Percentiles rank a stretch among this genome's conserved stretches.
Evolutionary conservation across 768 basidiomycete species (phyloP).

Genomic region (Hortiboletus campestris): DNA sequence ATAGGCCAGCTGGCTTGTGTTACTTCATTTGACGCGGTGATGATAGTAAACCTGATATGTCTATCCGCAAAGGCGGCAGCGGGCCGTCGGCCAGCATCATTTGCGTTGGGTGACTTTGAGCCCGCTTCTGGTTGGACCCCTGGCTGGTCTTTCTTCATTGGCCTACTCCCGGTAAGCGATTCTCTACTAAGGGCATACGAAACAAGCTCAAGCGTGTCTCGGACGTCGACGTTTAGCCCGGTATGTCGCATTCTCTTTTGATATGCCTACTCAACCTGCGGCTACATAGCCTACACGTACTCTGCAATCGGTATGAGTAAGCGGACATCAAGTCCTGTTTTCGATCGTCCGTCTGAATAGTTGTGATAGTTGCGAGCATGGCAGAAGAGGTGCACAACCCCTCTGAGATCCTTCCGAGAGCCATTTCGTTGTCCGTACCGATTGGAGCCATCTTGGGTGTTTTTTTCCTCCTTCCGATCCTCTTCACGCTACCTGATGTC

Average conservation of each 20-base stretch:
- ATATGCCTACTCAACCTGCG: not conserved
- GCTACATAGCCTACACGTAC: conserved; percentile 50
- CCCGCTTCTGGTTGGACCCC: conserved; percentile 66
- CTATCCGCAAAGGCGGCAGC: conserved; percentile 56
- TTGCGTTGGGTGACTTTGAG: conserved; percentile 58
- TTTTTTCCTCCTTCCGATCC: conserved; percentile 57
- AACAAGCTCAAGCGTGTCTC: not conserved
- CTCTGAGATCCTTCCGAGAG: conserved; percentile 50
- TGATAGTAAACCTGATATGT: conserved; percentile 53
- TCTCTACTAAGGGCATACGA: not conserved
- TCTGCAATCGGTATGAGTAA: conserved; percentile 63
- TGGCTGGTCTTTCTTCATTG: conserved; percentile 70
- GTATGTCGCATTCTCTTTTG: conserved; percentile 10
- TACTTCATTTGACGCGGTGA: conserved; percentile 13
- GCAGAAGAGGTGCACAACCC: conserved; percentile 67
- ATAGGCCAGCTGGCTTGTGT: not conserved
- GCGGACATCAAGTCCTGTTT: conserved; percentile 5
- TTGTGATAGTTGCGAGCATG: conserved; percentile 53
- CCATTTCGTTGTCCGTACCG: conserved; percentile 53
- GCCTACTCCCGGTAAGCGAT: conserved; percentile 50
- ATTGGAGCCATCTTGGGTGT: conserved; percentile 52
- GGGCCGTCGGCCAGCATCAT: conserved; percentile 53
- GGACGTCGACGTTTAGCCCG: conserved; percentile 23
- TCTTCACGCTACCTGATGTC: conserved; percentile 64
- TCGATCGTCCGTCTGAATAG: not conserved